Percentiles rank a stretch among this genome's conserved stretches.
Conservation (phyloP, 2,329 filamentous ascomycete genomes). For the Sporothrix globosa region DNA sequence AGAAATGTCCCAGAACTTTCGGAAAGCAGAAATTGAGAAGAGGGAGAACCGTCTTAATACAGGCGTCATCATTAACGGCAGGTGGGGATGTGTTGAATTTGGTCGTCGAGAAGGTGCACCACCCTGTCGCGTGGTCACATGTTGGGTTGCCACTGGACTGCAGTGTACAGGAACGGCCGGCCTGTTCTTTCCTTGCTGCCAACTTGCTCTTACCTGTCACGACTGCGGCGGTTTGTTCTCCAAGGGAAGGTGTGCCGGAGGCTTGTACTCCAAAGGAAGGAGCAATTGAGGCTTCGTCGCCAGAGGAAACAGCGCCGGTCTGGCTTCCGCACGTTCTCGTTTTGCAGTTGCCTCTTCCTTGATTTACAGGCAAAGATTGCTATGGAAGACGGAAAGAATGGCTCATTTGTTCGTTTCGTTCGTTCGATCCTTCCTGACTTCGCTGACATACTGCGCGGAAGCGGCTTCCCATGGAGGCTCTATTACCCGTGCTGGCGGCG, state of each 20-base stretch:
- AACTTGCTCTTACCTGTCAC: conserved; percentile 6
- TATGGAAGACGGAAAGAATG: background rate
- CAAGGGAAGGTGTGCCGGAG: background rate
- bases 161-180: background rate
- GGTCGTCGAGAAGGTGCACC: conserved; percentile 3
- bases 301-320: background rate
- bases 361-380: background rate
- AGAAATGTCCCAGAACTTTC: background rate
- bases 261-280: background rate
- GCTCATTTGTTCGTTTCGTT: background rate
- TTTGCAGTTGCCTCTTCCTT: background rate
- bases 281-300: background rate
- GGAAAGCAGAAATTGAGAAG: background rate
- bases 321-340: background rate
- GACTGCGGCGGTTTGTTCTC: background rate
- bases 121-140: conserved; percentile 31
- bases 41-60: background rate
- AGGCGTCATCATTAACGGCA: background rate
- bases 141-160: background rate
- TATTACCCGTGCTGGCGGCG: background rate
- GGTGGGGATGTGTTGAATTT: background rate
- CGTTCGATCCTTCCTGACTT: background rate
- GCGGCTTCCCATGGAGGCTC: background rate
- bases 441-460: background rate
- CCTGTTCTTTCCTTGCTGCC: background rate